A percentile compares a stretch with the other conserved stretches of the same genome.
Evolutionary conservation across 2,329 filamentous ascomycete species (phyloP).

Genomic region (Colletotrichum endophyticum): DNA sequence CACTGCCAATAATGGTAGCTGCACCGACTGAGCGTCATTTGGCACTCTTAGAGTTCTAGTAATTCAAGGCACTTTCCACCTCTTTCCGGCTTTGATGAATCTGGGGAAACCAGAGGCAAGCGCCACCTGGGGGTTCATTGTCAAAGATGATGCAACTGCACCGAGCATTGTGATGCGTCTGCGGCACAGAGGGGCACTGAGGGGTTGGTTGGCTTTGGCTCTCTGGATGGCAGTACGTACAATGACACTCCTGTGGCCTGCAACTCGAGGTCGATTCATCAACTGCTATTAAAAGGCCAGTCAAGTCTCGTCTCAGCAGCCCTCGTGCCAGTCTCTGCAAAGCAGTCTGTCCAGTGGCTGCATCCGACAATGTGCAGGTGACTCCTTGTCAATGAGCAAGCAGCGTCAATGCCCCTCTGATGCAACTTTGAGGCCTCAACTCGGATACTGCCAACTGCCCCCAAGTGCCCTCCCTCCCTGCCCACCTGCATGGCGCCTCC

Average conservation of each 20-base stretch:
- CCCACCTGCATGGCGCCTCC: not conserved
- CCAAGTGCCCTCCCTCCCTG: not conserved
- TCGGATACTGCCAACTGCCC: not conserved
- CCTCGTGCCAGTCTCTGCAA: slow-evolving; percentile 6
- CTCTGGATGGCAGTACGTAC: not conserved
- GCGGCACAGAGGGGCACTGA: not conserved
- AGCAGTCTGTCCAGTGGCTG: not conserved
- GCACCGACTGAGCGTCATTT: not conserved
- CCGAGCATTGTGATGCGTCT: not conserved
- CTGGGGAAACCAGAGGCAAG: not conserved
- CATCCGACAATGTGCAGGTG: slow-evolving; percentile 3
- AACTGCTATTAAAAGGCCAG: not conserved
- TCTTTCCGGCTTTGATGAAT: not conserved
- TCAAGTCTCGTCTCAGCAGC: not conserved
- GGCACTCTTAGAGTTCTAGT: not conserved
- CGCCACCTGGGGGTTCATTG: not conserved
- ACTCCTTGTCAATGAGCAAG: not conserved
- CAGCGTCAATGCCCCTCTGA: not conserved
- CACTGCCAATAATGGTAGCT: not conserved
- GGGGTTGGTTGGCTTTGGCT: not conserved
- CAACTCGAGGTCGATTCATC: not conserved
- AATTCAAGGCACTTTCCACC: not conserved
- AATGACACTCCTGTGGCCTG: not conserved
- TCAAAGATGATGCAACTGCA: not conserved
- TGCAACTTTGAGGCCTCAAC: not conserved